These are phyloP conservation scores for Penicillium macrosclerotiorum DNA, from an alignment of 495 filamentous ascomycete genomes.

Conservation along the genomic window DNA sequence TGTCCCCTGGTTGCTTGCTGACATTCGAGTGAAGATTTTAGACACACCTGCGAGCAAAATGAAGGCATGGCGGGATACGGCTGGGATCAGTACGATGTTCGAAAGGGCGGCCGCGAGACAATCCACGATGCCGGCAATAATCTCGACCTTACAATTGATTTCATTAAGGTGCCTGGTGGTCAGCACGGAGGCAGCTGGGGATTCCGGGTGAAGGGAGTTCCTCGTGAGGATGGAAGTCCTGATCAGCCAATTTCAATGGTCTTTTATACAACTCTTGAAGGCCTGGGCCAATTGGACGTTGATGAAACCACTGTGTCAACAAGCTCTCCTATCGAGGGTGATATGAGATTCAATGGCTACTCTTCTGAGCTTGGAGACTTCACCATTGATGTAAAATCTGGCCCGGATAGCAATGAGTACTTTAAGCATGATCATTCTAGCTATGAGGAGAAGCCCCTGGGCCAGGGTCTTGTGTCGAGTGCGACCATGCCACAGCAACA, in stretches of 20 bases:
- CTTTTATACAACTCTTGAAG: conserved; percentile 80
- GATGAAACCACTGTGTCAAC: conserved; percentile 44
- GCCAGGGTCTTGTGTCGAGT: conserved; percentile 72
- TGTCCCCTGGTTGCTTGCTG: background rate
- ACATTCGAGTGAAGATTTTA: conserved; percentile 59
- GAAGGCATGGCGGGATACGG: conserved; percentile 95
- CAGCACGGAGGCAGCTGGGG: conserved; percentile 89
- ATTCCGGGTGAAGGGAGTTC: conserved; percentile 78
- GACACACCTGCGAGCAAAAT: conserved; percentile 94
- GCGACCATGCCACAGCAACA: conserved; percentile 62
- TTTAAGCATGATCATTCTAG: conserved; percentile 60
- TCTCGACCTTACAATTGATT: conserved; percentile 86
- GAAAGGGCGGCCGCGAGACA: conserved; percentile 81
- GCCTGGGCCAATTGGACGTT: conserved; percentile 64
- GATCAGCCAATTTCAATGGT: conserved; percentile 73
- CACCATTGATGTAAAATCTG: conserved; percentile 73
- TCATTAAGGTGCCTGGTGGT: conserved; percentile 90
- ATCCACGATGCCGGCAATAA: conserved; percentile 86
- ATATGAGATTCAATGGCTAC: conserved; percentile 73
- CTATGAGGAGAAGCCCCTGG: conserved; percentile 71
- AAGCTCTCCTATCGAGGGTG: conserved; percentile 61
- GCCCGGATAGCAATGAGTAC: conserved; percentile 58
- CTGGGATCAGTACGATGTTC: conserved; percentile 93
- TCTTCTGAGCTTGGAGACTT: conserved; percentile 80
- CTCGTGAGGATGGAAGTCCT: conserved; percentile 62